A percentile compares a stretch with the other conserved stretches of the same genome.
phyloP scores from a whole-genome alignment of 306 rosid genomes.

The Luffa aegyptiaca region DNA sequence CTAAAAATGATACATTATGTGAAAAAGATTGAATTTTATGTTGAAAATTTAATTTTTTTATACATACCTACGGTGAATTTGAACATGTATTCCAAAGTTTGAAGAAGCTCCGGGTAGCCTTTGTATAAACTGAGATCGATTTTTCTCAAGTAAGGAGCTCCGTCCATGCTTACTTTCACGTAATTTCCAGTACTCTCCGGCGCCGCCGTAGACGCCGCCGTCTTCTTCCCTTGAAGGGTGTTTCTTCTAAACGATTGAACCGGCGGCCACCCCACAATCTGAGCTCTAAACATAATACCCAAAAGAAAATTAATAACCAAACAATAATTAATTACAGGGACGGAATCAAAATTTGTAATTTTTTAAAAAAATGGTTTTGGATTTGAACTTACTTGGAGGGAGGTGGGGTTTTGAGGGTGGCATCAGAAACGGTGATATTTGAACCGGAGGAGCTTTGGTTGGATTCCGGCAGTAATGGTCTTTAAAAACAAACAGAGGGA shows the following conservation, averaged over 20 bases:
- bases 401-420: not conserved
- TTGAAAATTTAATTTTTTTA: not conserved
- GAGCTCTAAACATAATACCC: conserved; percentile 45
- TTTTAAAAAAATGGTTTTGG: not conserved
- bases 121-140: conserved; percentile 58
- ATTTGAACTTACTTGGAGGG: conserved; percentile 3
- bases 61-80: conserved; percentile 52
- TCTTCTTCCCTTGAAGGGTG: conserved; percentile 34
- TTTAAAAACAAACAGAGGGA: not conserved
- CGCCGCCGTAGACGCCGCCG: conserved; percentile 11
- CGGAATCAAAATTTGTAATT: not conserved
- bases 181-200: conserved; percentile 44
- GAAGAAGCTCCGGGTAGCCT: conserved; percentile 53
- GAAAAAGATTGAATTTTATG: not conserved
- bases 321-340: too few relatives aligned
- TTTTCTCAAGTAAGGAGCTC: conserved; percentile 92
- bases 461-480: not conserved
- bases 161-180: conserved; percentile 93
- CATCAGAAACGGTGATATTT: not conserved
- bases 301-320: not conserved
- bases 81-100: conserved; percentile 69
- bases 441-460: not conserved
- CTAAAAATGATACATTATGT: not conserved
- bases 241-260: conserved; percentile 63
- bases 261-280: conserved; percentile 93